Evolutionary conservation across 2,329 filamentous ascomycete species (phyloP), one percentile per base, ranked within the genome.

Genomic region (Bipolaris sorokiniana): DNA sequence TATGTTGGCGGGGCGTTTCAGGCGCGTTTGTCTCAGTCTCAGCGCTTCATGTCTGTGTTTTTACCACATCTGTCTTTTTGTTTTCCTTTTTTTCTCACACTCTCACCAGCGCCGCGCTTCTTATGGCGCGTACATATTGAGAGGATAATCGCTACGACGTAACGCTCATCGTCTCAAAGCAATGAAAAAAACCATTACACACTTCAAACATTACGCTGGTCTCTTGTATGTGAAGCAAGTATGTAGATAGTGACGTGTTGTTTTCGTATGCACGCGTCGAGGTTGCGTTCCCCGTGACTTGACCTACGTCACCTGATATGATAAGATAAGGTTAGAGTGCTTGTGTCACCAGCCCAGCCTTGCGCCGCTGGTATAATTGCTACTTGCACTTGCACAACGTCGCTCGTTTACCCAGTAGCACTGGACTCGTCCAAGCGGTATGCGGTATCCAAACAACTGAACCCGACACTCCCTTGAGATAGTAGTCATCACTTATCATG

Each of bases 1-100:
- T 56, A 59, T 58, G 57, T 68, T 61, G 61, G 63, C 53, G 51
- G 45, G 69, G 68, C 69, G 68, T 50, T 71, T 71, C 23, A 47
- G 61, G 62, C 54, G 63, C 56, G 41, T 55, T 47, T 42, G 26
- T 38, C 15, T 34, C 37, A 11, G 23, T 22, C 37, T 33, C 16
- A 50, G 28, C 16, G 26, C 28, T 13, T 50, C 16, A 40, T 50
- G 26, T 42, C 38, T 50, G 18, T 41, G 13, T 42, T 22, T 22
- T 49, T 18, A 10, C 15, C 18, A 15, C 16, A n/a, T 42, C 13
- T 3, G 2, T 23, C 34, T 18, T 38, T 16, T 23, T 20, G 15
- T 23, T 34, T 37, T 42, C 37, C n/a, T n/a, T 42, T 20, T 34
- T 15, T 18, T 37, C 20, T 28, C 16, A 18, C 22, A 22, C 15